Base-by-base conservation (phyloP, 2,329 filamentous ascomycete genomes). In the Fusarium lateritium region DNA sequence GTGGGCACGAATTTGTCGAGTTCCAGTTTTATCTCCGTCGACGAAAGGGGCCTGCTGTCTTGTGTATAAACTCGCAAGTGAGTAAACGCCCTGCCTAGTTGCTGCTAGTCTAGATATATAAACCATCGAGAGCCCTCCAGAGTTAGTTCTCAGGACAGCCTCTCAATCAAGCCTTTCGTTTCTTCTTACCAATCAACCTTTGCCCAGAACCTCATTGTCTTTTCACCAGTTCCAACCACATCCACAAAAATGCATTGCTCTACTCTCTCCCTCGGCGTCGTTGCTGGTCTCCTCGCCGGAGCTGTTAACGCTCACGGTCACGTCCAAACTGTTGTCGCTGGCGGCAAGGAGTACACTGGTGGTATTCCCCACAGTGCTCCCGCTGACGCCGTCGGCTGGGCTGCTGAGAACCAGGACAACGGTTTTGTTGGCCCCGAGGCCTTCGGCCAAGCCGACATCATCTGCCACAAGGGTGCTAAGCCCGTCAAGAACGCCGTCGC, bases 381-480 rank as follows among this genome's bases (percentile, higher is more conserved):
- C 6, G 56, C 62, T 21, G 69, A 78, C 39, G 79, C 76, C 14
- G 78, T 79, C 49, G 78, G 78, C 24, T 80, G 78, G 78, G 69
- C 76, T 33, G 78, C 78, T 53, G 67, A 60, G 34, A 74, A 80
- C 76, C 73, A 77, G 70, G 77, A 79, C 71, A 79, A 81, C 62
- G 82, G 83, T n/a, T 84, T 82, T 71, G 82, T 86, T 52, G 79
- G 78, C 21, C 85, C 85, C 31, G 79, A 76, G 46, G 70, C 75
- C 40, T 83, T 80, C 52, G 70, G 70, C 19, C 73, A 69, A 7
- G 57, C 75, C n/a, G 82, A 84, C 56, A 86, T 86, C 69, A 81
- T 83, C 72, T 86, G 84, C 75, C 82, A 85, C 75, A 80, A 79
- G 62, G 76, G 70, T 21, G 82, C 80, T 21, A 80, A 73, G 15